phyloP scores from a whole-genome alignment of 2,329 filamentous ascomycete genomes.

The Podosphaera fusca region DNA sequence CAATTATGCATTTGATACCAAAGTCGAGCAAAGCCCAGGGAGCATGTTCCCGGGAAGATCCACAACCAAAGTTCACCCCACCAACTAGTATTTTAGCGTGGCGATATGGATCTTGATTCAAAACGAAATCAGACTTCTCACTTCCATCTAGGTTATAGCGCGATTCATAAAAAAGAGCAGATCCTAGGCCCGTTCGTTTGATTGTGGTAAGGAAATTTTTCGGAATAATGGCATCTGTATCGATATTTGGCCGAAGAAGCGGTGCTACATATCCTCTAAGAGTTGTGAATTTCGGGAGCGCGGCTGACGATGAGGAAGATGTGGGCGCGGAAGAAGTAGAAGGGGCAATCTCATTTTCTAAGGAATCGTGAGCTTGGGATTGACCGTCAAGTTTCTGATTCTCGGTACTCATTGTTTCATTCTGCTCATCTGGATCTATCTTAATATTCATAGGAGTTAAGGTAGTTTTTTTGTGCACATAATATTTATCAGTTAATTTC shows the following conservation, averaged over 20 bases:
- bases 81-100: constrained; percentile 75
- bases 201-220: constrained; percentile 99
- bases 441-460: constrained; percentile 15
- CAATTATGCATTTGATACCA: constrained; percentile 83
- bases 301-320: constrained; percentile 20
- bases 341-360: constrained; percentile 35
- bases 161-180: constrained; percentile 66
- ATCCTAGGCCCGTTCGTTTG: constrained; percentile 83
- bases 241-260: constrained; percentile 71
- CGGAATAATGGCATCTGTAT: constrained; percentile 98
- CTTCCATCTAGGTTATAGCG: constrained; percentile 52
- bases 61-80: constrained; percentile 87
- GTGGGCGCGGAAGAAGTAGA: neutral
- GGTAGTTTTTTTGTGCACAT: constrained; percentile 8
- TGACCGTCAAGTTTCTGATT: constrained; percentile 31
- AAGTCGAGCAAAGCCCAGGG: constrained; percentile 95
- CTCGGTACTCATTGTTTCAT: constrained; percentile 27
- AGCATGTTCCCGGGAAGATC: constrained; percentile 78
- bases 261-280: constrained; percentile 76
- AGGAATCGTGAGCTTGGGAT: constrained; percentile 38
- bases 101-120: constrained; percentile 77
- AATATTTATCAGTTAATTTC: constrained; percentile 42
- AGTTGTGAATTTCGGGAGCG: constrained; percentile 63
- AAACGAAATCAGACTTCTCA: constrained; percentile 61
- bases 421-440: constrained; percentile 28